Evolutionary conservation across 208 protist species (phyloP).

Genomic region (Leishmania tropica): DNA sequence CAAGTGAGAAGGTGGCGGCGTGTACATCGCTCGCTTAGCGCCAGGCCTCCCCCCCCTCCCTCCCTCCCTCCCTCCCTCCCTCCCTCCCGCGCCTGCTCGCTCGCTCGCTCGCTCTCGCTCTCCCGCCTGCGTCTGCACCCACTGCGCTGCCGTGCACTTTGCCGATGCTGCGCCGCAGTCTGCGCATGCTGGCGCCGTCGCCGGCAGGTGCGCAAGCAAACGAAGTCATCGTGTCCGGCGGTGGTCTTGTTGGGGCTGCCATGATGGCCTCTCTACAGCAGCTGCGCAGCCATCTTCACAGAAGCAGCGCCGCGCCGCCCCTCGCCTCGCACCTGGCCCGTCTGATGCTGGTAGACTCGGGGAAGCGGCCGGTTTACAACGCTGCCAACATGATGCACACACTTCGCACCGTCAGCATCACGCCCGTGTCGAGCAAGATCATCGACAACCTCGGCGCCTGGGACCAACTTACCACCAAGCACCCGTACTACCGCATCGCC

Average conservation of each 20-base stretch:
- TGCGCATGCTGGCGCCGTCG: not conserved
- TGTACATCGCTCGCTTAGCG: too few relatives aligned
- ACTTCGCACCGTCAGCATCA: conserved; percentile 82
- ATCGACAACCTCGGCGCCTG: conserved; percentile 80
- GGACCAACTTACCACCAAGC: conserved; percentile 71
- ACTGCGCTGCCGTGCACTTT: not conserved
- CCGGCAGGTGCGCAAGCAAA: conserved; percentile 13
- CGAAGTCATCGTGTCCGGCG: conserved; percentile 81
- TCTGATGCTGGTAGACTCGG: conserved; percentile 68
- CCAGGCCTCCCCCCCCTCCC: too few relatives aligned
- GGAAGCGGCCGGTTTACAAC: conserved; percentile 51
- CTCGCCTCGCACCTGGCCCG: conserved; percentile 42
- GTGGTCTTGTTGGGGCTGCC: conserved; percentile 73
- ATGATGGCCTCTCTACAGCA: conserved; percentile 76
- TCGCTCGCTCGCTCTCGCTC: too few relatives aligned
- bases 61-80: too few relatives aligned
- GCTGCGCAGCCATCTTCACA: conserved; percentile 53
- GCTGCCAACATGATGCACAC: conserved; percentile 66
- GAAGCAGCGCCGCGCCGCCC: not conserved
- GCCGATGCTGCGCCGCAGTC: conserved; percentile 21
- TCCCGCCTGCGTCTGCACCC: too few relatives aligned
- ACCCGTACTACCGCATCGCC: conserved; percentile 87
- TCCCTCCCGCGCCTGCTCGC: too few relatives aligned
- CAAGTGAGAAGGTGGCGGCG: too few relatives aligned
- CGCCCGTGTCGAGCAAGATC: conserved; percentile 82